Percentiles rank a stretch among this genome's conserved stretches.
These are phyloP conservation scores for Toxicodendron radicans DNA, from an alignment of 345 rosid genomes.

Conservation along the genomic window DNA sequence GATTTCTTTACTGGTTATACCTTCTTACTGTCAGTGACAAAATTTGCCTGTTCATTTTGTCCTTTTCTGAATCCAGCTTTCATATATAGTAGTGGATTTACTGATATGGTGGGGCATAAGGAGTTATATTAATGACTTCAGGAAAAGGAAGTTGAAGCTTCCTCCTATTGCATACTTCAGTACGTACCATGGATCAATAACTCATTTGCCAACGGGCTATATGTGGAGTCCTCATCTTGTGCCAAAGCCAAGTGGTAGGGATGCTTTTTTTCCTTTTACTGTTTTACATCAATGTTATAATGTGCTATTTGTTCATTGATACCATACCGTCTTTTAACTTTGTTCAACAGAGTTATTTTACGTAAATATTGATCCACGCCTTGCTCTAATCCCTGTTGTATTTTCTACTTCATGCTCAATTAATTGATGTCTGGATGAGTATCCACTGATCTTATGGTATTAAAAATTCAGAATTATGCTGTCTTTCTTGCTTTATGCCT, in stretches of 20 bases:
- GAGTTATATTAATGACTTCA: slow-evolving; percentile 87
- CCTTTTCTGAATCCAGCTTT: slow-evolving; percentile 55
- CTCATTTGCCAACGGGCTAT: slow-evolving; percentile 96
- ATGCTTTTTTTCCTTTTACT: not conserved
- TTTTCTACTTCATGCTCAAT: not conserved
- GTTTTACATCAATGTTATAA: not conserved
- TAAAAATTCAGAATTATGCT: not conserved
- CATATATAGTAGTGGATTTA: slow-evolving; percentile 90
- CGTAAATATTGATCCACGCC: not conserved
- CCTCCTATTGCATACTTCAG: slow-evolving; percentile 93
- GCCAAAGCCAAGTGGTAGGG: slow-evolving; percentile 91
- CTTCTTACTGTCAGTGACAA: not conserved
- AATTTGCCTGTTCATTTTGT: slow-evolving; percentile 15
- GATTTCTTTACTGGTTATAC: not conserved
- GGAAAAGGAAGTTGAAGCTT: slow-evolving; percentile 81
- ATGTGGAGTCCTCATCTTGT: slow-evolving; percentile 98
- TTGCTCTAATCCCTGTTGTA: not conserved
- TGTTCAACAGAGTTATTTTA: not conserved
- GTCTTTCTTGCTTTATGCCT: not conserved
- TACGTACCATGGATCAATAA: slow-evolving; percentile 89
- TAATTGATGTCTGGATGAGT: not conserved
- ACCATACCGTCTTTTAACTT: not conserved
- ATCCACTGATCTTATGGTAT: not conserved
- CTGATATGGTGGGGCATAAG: slow-evolving; percentile 99
- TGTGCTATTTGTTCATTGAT: not conserved